These are phyloP conservation scores for Betula pendula DNA, from an alignment of 306 rosid species.

Conservation along the genomic window DNA sequence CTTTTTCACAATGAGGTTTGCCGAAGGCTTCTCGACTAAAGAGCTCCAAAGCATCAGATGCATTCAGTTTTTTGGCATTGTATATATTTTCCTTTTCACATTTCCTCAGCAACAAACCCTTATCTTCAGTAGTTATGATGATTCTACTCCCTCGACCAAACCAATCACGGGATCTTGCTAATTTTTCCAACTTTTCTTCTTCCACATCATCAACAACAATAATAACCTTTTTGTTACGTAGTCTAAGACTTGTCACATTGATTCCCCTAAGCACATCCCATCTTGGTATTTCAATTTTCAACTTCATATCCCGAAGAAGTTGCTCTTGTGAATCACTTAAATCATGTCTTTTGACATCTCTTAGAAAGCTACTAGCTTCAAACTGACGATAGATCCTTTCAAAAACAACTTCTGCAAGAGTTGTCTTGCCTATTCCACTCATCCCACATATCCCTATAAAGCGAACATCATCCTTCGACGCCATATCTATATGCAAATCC, in stretches of 20 bases:
- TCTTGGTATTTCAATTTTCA: not conserved
- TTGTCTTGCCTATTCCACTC: not conserved
- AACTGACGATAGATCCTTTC: not conserved
- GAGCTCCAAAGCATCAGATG: conserved; percentile 23
- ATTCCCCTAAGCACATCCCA: not conserved
- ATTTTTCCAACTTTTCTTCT: not conserved
- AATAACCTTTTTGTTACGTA: not conserved
- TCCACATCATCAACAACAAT: not conserved
- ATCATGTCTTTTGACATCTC: not conserved
- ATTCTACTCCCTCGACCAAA: not conserved
- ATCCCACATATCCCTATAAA: not conserved
- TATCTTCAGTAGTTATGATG: not conserved
- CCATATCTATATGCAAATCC: not conserved
- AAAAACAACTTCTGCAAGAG: not conserved
- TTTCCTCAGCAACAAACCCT: not conserved
- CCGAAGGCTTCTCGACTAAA: conserved; percentile 22
- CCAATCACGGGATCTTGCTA: not conserved
- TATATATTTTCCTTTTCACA: not conserved
- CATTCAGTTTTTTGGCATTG: not conserved
- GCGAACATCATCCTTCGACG: not conserved
- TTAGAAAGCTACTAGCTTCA: not conserved
- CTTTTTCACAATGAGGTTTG: not conserved
- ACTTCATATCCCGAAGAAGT: not conserved
- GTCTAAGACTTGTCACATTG: not conserved
- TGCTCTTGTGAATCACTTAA: not conserved